Percentiles rank a stretch among this genome's conserved stretches.
phyloP scores from a whole-genome alignment of 2,329 filamentous ascomycete genomes.

The Colletotrichum chrysophilum region DNA sequence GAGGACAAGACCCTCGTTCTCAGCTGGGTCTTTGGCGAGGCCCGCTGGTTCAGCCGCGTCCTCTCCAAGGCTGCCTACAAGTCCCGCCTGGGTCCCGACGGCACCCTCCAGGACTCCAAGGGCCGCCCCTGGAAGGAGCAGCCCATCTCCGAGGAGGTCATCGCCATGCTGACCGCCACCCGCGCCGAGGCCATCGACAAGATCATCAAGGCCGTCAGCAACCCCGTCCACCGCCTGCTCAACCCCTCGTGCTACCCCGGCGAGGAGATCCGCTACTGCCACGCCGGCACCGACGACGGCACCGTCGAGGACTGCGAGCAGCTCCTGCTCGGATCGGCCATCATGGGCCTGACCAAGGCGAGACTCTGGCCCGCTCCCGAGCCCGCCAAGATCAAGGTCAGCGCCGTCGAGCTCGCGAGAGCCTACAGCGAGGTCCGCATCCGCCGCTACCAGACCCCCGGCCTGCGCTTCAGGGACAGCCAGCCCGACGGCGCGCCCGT shows the following conservation, averaged over 20 bases:
- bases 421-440: constrained; percentile 16
- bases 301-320: constrained; percentile 19
- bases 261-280: constrained; percentile 16
- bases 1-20: constrained; percentile 20
- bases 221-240: constrained; percentile 18
- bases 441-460: constrained; percentile 19
- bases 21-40: constrained; percentile 18
- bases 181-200: constrained; percentile 18
- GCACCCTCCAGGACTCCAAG: constrained; percentile 9
- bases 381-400: constrained; percentile 16
- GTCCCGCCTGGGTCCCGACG: constrained; percentile 12
- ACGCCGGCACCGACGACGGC: constrained; percentile 14
- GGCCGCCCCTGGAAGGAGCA: constrained; percentile 13
- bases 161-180: constrained; percentile 8
- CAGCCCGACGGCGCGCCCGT: neutral
- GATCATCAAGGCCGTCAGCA: constrained; percentile 21
- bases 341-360: constrained; percentile 18
- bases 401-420: constrained; percentile 14
- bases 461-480: constrained; percentile 15
- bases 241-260: constrained; percentile 18
- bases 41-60: constrained; percentile 18
- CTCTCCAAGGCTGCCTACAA: constrained; percentile 15
- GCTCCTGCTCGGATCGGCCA: constrained; percentile 18
- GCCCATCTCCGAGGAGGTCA: constrained; percentile 13
- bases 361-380: constrained; percentile 12